Evolutionary conservation across 768 basidiomycete species (phyloP), one percentile per base, ranked within the genome.

Genomic region (Tricholoma hemisulphureum): DNA sequence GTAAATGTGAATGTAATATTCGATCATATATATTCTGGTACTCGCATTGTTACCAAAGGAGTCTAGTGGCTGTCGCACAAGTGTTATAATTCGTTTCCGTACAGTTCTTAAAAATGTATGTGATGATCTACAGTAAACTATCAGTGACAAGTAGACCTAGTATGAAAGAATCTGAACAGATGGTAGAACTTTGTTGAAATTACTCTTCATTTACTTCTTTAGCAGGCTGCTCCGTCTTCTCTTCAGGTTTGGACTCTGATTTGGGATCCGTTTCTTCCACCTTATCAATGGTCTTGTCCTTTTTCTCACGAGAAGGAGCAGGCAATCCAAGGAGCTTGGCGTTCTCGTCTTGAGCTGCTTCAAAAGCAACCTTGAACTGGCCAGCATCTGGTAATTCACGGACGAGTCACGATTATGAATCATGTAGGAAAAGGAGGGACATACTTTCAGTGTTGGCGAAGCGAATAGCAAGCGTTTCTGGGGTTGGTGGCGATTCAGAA

Each of bases 391-490:
- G 21, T 26, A 58, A 54, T 48, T 63, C n/a, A 45, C 55, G n/a
- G 37, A 34, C 16, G 3, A n/a, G 20, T 14, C 24, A 28, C 35
- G 32, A 53, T 34, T 29, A 18, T 34, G 52, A 20, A n/a, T 55
- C 58, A 43, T 28, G 46, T 26, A 16, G 39, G 51, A 29, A n/a
- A 34, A 50, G 29, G 31, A 23, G 46, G 50, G 35, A 75, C 93
- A 75, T 64, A 96, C 95, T 93, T 16, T 98, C 95, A 56, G 93
- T 78, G 77, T 97, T 99, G 62, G 93, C 96, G 67, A 99, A 98
- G 56, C 97, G 91, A 71, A 99, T 97, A 51, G 97, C 97, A 60
- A 99, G 87, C 23, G 97, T 99, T 77, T 98, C 97, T 20, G 95
- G 72, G 45, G 93, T 89, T 21, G 96, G 85, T 46, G 91, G 93